Base-by-base conservation (phyloP, 805 yeast genomes). In the Teunomyces funiuensis region DNA sequence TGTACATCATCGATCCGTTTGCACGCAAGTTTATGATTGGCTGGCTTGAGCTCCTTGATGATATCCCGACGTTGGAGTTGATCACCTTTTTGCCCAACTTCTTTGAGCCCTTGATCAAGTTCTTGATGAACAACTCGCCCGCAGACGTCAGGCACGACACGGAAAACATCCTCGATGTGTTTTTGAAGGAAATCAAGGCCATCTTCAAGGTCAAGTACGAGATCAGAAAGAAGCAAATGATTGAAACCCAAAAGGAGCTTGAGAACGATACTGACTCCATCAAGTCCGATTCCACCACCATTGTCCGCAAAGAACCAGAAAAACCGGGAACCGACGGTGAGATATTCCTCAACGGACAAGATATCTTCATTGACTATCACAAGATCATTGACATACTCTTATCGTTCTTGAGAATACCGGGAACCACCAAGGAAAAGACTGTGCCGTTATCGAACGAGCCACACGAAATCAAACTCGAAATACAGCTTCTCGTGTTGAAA, bases 21-120 rank as follows among this genome's bases (percentile, higher is more conserved):
- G 89, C 97, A 0, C 76, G 97, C 50, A 84, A 88, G 67, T 93
- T 93, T 55, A 68, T 93, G 42, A 91, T 93, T 9, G 87, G 95
- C 39, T 93, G 99, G 99, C 74, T 93, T 36, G 85, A 88, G 49
- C 76, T 93, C n/a, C 71, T 93, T 37, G 93, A 91, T 61, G 88
- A 93, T 8, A 88, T 90, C 6, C 98, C 99, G 0, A 95, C 91
- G 40, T 70, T 91, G 40, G 97, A 91, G 53, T 69, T 93, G 43
- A 80, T 93, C 14, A 78, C 95, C 0, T 93, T 85, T 57, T 69
- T 93, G 36, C 97, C 99, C 1, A 85, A 90, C 28, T 88, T 93
- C 58, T 69, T 93, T 28, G 93, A 89, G 37, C 97, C 93, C 0
- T 67, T 91, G 46, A 70, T 91, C 34, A 76, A 82, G 14, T 91